Evolutionary conservation across 2,329 filamentous ascomycete species (phyloP), one percentile per base, ranked within the genome.

Genomic region (Penicillium occitanis): DNA sequence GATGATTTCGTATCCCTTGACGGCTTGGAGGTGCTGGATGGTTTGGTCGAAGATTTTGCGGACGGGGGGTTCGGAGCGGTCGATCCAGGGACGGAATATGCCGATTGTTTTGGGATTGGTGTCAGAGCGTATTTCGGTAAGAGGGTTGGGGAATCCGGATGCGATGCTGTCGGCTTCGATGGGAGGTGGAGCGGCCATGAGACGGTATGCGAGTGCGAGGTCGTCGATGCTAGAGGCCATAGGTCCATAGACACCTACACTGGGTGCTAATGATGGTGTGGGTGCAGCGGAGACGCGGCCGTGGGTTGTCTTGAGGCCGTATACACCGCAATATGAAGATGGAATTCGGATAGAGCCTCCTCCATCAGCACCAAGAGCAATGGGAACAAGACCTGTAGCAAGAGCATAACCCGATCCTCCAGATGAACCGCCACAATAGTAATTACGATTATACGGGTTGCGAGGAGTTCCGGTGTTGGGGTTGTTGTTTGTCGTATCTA

Each of bases 401-500:
- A 93, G 83, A 13, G 88, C 85, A 63, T 92, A 94, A 0, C 84
- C 91, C 2, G 86, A 90, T 2, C 92, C 92, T 2, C 91, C 91
- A 0, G 91, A 93, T 0, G 91, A 93, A 33, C 92, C 92, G 58
- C 92, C 92, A 4, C 90, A 88, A 75, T 93, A 96, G 81, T 93
- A 95, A 2, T 83, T 77, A 19, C 83, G 81, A 77, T 94, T 93
- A 76, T 91, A 86, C 70, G 91, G 92, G 77, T 96, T 95, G 19
- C 86, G 83, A 0, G 92, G 90, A 0, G 91, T 92, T 44, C 91
- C 91, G 73, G 87, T 89, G 46, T 82, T 84, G 5, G 88, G 86
- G 73, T 96, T 96, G 76, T 92, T 92, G 69, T 93, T 93, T n/a
- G 86, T 93, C 0, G 90, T 92, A 72, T 95, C 90, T 80, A 8